Conservation (phyloP, 345 rosid species). For the Citrus hindsii region DNA sequence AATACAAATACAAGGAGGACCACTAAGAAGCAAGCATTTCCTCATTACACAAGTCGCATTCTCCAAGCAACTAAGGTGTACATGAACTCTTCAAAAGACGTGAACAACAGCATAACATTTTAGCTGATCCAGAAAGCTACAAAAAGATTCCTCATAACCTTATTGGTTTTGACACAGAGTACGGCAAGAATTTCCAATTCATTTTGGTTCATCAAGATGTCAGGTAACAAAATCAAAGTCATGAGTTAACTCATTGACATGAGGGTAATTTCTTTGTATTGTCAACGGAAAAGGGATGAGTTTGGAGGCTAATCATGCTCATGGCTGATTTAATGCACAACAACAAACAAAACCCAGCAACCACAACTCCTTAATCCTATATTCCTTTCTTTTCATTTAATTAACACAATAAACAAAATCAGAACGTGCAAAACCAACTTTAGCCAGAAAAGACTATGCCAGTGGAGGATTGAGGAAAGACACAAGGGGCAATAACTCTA, state of each 20-base stretch:
- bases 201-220: not conserved
- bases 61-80: not conserved
- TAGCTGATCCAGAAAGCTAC: not conserved
- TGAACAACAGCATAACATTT: not conserved
- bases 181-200: not conserved
- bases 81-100: not conserved
- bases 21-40: not conserved
- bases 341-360: not conserved
- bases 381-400: not conserved
- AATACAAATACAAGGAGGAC: not conserved
- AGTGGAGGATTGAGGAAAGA: not conserved
- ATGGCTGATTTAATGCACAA: not conserved
- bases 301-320: slow-evolving; percentile 2
- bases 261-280: not conserved
- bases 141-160: not conserved
- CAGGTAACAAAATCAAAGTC: not conserved
- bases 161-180: not conserved
- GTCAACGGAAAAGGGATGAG: not conserved
- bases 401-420: not conserved
- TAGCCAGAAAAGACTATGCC: not conserved
- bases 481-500: not conserved
- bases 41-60: not conserved
- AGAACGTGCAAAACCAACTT: not conserved
- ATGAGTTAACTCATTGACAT: not conserved
- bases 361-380: not conserved